Evolutionary conservation across 1,284 basidiomycete species (phyloP), one percentile per base, ranked within the genome.

Genomic region (Ganoderma sp.): DNA sequence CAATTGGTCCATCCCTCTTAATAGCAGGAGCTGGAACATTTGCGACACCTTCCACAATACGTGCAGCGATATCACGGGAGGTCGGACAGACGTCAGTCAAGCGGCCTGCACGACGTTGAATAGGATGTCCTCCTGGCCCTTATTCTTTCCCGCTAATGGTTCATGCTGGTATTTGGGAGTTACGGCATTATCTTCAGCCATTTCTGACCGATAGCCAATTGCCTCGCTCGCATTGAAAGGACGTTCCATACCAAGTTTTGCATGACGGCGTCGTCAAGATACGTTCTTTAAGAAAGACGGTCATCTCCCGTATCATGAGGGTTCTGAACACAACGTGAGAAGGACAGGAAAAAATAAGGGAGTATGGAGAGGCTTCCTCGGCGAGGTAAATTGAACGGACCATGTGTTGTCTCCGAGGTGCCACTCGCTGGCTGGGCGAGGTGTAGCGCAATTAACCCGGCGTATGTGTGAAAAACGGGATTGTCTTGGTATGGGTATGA

Each of bases 401-500:
- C 69, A 45, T 67, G 59, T 8, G 65, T 70, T 61, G 58, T 58
- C 43, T 71, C 69, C 65, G 69, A 68, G 61, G 60, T 63, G 15
- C 67, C 67, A 45, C 19, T 43, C 17, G 41, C 52, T 32, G 73
- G 79, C 72, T 88, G 88, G 22, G 88, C 84, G 22, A 87, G 78
- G 73, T 89, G 87, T 25, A 95, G 82, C 48, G 84, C 86, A 12
- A 94, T 80, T 69, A 96, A 79, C 2, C 93, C 95, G 3, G 94
- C 94, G 73, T 96, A 96, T 9, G 89, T 82, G 75, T 96, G 93
- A 45, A 97, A 82, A 2, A 88, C 81, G 1, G 91, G 85, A 68
- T 94, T 93, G 71, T 94, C 91, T 75, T 90, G 89, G 80, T 91
- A 97, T 0, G 95, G 95, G 77, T 92, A 91, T 1, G 92, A 91